Percentiles rank a stretch among this genome's conserved stretches.
Conservation (phyloP, 1,284 basidiomycete genomes). For the Ganoderma boninense region DNA sequence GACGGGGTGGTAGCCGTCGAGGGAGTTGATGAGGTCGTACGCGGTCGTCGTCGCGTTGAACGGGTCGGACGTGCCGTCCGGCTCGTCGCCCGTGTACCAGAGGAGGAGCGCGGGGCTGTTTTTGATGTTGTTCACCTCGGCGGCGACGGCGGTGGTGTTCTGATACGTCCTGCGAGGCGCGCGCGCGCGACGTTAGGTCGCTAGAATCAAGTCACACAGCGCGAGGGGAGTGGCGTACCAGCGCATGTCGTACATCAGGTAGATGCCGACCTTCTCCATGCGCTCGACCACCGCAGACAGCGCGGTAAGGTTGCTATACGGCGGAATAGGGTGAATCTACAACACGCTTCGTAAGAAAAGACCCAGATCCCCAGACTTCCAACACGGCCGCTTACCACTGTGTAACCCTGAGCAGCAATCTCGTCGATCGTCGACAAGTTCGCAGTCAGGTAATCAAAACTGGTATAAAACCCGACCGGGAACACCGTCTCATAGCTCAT, state of each 20-base stretch:
- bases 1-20: constrained; percentile 80
- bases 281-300: constrained; percentile 66
- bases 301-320: constrained; percentile 64
- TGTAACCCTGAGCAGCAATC: constrained; percentile 63
- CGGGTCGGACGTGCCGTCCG: constrained; percentile 75
- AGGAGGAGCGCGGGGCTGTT: constrained; percentile 52
- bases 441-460: constrained; percentile 63
- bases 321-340: constrained; percentile 71
- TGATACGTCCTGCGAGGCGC: constrained; percentile 64
- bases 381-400: constrained; percentile 39
- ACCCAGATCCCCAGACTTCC: too few relatives aligned
- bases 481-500: constrained; percentile 67
- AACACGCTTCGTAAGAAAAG: constrained; percentile 28
- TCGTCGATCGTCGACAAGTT: constrained; percentile 66
- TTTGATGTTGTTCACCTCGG: constrained; percentile 74
- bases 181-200: neutral
- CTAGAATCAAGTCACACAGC: too few relatives aligned
- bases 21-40: constrained; percentile 69
- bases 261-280: constrained; percentile 77
- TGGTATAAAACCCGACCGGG: constrained; percentile 79
- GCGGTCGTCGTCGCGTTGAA: constrained; percentile 64
- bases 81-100: constrained; percentile 84
- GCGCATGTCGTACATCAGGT: constrained; percentile 83
- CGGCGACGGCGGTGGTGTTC: constrained; percentile 65
- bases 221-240: constrained; percentile 48